A percentile compares a stretch with the other conserved stretches of the same genome.
Conservation (phyloP, 2,329 filamentous ascomycete species). For the Beauveria australis region DNA sequence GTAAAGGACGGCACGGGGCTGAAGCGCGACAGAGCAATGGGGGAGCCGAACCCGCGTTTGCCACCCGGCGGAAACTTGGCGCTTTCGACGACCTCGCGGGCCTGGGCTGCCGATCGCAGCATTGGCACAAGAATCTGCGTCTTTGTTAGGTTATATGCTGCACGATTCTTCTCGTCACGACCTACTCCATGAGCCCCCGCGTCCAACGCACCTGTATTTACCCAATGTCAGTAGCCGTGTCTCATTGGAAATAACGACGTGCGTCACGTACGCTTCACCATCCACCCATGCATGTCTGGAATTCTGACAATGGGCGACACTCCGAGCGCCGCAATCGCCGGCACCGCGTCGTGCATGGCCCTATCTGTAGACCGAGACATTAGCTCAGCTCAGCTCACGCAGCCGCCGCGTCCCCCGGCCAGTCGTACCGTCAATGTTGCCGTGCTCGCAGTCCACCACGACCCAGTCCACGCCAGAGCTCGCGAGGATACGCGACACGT, state of each 20-base stretch:
- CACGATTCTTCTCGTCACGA: background rate
- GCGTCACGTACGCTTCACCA: slow-evolving; percentile 40
- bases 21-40: slow-evolving; percentile 36
- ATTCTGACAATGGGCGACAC: slow-evolving; percentile 48
- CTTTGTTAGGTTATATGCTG: background rate
- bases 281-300: slow-evolving; percentile 45
- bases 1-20: slow-evolving; percentile 34
- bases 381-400: background rate
- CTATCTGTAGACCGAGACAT: slow-evolving; percentile 25
- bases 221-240: background rate
- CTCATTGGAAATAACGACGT: no score
- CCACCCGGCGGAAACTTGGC: slow-evolving; percentile 44
- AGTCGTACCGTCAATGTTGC: slow-evolving; percentile 37
- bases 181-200: slow-evolving; percentile 45
- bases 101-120: slow-evolving; percentile 35
- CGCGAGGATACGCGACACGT: slow-evolving; percentile 52
- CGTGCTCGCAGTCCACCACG: slow-evolving; percentile 49
- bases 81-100: slow-evolving; percentile 34
- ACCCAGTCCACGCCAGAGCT: slow-evolving; percentile 59
- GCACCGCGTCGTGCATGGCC: slow-evolving; percentile 46
- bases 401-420: background rate
- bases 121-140: slow-evolving; percentile 39
- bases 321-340: slow-evolving; percentile 43
- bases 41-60: slow-evolving; percentile 40
- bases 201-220: slow-evolving; percentile 17